Evolutionary conservation across 2,329 filamentous ascomycete species (phyloP).

Genomic region (Fusarium succisae): DNA sequence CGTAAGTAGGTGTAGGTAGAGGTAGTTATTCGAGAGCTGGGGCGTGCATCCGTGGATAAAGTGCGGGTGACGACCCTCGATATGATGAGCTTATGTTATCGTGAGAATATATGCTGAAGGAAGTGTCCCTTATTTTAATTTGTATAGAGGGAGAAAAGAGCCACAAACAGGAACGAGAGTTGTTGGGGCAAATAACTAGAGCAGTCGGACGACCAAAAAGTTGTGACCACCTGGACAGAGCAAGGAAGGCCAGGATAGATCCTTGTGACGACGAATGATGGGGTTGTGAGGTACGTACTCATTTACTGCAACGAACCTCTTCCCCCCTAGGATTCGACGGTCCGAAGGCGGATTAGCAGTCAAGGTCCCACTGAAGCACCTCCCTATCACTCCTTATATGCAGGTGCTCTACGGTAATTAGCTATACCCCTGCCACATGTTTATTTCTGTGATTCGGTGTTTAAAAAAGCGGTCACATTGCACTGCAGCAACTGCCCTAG

Average conservation of each 20-base stretch:
- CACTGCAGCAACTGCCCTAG: neutral
- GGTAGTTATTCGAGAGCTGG: constrained; percentile 19
- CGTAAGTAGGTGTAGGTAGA: constrained; percentile 2
- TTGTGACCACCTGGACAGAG: constrained; percentile 41
- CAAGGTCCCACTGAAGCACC: constrained; percentile 14
- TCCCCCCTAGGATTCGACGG: neutral
- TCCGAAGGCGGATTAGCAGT: neutral
- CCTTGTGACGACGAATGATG: constrained; percentile 30
- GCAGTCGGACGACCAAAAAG: constrained; percentile 38
- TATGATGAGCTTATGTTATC: constrained; percentile 4
- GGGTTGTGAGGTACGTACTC: constrained; percentile 32
- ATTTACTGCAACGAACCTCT: neutral
- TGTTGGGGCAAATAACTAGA: constrained; percentile 34
- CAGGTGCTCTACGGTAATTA: constrained; percentile 13
- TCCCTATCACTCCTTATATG: constrained; percentile 19
- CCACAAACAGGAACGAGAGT: constrained; percentile 10
- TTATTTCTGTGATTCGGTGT: constrained; percentile 1
- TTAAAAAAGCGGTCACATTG: constrained; percentile 25
- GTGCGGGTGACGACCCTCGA: constrained; percentile 25
- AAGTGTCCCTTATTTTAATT: neutral
- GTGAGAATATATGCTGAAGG: constrained; percentile 6
- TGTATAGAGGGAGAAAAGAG: neutral
- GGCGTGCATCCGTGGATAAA: constrained; percentile 32
- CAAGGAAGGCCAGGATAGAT: constrained; percentile 27
- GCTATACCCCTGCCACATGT: constrained; percentile 20